Percentiles rank a stretch among this genome's conserved stretches.
phyloP scores from a whole-genome alignment of 1,139 yeast species.

The Candida sojae region DNA sequence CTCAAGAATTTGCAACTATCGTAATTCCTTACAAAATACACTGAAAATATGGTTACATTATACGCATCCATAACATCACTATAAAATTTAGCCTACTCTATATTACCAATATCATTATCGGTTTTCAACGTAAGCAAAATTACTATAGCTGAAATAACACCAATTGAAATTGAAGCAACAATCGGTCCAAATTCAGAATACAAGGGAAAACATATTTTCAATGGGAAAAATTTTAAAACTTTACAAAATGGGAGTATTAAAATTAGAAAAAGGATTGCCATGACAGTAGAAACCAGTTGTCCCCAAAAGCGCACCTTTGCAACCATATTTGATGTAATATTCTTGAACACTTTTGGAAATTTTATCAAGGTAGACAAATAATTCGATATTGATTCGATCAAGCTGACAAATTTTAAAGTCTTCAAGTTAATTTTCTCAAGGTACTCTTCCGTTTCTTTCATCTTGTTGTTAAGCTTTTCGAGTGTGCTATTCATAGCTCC shows the following conservation, averaged over 20 bases:
- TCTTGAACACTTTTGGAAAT: not conserved
- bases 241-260: not conserved
- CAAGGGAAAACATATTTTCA: not conserved
- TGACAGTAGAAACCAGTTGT: not conserved
- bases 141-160: not conserved
- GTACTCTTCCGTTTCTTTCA: constrained; percentile 13
- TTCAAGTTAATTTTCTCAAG: constrained; percentile 13
- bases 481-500: constrained; percentile 10
- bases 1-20: too few relatives aligned
- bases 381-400: not conserved
- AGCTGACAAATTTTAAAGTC: constrained; percentile 1
- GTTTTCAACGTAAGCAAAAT: too few relatives aligned
- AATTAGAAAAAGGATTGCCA: not conserved
- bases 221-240: not conserved
- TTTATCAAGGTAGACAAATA: not conserved
- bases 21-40: not conserved
- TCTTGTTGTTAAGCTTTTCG: constrained; percentile 11
- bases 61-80: too few relatives aligned
- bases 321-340: not conserved
- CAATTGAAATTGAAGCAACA: not conserved
- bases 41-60: not conserved
- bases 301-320: not conserved
- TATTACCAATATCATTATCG: too few relatives aligned
- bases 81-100: too few relatives aligned
- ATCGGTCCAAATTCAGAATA: not conserved